These are phyloP conservation scores for Pisolithus albus DNA, from an alignment of 768 basidiomycete species.

Conservation along the genomic window DNA sequence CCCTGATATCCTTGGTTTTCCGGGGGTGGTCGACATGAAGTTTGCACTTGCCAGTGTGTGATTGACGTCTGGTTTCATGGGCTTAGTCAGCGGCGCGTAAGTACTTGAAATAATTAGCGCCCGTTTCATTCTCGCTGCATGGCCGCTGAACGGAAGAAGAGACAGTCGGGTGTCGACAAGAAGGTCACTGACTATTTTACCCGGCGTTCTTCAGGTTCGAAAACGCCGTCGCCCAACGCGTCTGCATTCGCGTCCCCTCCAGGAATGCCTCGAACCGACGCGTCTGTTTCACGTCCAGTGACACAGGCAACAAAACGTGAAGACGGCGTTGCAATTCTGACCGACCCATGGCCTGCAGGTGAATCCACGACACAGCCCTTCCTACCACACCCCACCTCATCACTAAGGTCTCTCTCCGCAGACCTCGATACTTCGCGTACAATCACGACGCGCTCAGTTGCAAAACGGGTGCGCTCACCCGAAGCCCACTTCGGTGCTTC, in stretches of 20 bases:
- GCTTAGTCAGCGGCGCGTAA: no score
- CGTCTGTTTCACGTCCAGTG: slow-evolving; percentile 2
- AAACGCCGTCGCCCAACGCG: slow-evolving; percentile 3
- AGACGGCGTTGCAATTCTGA: neutral
- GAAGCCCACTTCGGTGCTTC: slow-evolving; percentile 4
- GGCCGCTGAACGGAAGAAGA: no score
- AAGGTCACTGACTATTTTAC: slow-evolving; percentile 44
- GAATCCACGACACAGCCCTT: neutral
- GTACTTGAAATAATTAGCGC: no score
- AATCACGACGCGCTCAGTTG: slow-evolving; percentile 8
- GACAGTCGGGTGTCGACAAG: slow-evolving; percentile 12
- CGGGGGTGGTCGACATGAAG: slow-evolving; percentile 37
- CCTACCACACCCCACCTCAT: neutral
- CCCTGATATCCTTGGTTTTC: slow-evolving; percentile 34
- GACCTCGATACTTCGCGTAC: slow-evolving; percentile 6
- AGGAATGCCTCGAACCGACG: slow-evolving; percentile 6
- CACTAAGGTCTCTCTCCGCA: slow-evolving; percentile 6
- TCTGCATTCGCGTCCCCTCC: slow-evolving; percentile 1
- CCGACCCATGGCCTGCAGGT: slow-evolving; percentile 17
- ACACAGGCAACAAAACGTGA: slow-evolving; percentile 6
- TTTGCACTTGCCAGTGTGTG: no score
- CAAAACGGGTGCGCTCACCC: slow-evolving; percentile 23
- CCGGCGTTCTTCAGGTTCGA: slow-evolving; percentile 22
- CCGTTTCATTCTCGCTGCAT: no score
- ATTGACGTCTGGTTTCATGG: no score